Evolutionary conservation across 1,284 basidiomycete genomes (phyloP), one percentile per base, ranked within the genome.

Genomic region (Ustanciosporium gigantosporum): DNA sequence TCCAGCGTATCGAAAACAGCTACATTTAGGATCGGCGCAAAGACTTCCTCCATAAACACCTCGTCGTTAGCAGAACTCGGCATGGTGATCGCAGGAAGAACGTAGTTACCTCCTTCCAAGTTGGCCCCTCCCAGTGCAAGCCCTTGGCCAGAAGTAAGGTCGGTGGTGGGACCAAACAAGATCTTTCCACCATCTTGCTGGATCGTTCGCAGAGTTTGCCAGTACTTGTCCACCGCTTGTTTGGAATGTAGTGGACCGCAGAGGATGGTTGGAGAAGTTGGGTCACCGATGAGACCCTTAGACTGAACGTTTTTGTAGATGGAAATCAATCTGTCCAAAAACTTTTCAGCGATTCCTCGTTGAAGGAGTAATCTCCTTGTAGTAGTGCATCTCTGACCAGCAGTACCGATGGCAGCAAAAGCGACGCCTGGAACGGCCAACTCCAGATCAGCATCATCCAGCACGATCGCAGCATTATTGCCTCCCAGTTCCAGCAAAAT

Each of bases 341-440:
- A 92, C 51, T 84, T 80, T 25, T 83, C 75, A 1, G 90, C 87
- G 65, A 97, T 86, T 51, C 84, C 80, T 34, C 85, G 85, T 78
- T 97, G 93, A 47, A 96, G 83, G 79, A 90, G 89, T 13, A 96
- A 84, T 46, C 93, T 84, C 42, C 93, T 85, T 1, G 92, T 96
- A 17, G 91, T 88, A 1, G 93, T 96, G 81, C 93, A 97, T 39
- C 93, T 84, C 78, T 96, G 93, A 19, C 93, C 93, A 25, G 90
- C 89, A 32, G 93, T 96, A 34, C 93, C 93, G 38, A 95, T 87
- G 21, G 92, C 90, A 25, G 91, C 90, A 81, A 97, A 96, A 78
- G 92, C 90, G 17, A 93, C 86, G 0, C 88, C 84, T 34, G 90
- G 89, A 15, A 96, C 84, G 23, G 93, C 92, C 59, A 94, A 84